Percentiles rank a stretch among this genome's conserved stretches.
These are phyloP conservation scores for Saitoella complicata DNA, from an alignment of 805 yeast species.

Conservation along the genomic window DNA sequence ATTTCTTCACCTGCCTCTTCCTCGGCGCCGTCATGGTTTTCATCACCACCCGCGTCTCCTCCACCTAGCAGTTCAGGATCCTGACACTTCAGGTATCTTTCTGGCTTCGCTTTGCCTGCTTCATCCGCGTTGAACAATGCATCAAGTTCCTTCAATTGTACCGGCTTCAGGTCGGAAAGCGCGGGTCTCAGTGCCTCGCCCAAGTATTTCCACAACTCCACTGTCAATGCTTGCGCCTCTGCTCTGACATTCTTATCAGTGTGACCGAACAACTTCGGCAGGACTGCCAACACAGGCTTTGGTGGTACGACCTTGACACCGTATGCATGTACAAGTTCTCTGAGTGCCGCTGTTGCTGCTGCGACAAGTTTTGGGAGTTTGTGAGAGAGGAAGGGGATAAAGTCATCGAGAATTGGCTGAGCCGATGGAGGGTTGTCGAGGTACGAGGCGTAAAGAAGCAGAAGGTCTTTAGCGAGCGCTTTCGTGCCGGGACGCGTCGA, in stretches of 20 bases:
- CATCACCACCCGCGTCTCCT: slow-evolving; percentile 7
- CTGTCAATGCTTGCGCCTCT: slow-evolving; percentile 53
- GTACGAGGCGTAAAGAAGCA: slow-evolving; percentile 24
- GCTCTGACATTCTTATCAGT: slow-evolving; percentile 76
- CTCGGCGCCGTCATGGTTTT: slow-evolving; percentile 12
- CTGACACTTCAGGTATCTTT: slow-evolving; percentile 39
- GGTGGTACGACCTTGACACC: slow-evolving; percentile 52
- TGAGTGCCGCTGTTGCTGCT: slow-evolving; percentile 42
- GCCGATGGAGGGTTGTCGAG: slow-evolving; percentile 54
- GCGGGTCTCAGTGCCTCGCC: slow-evolving; percentile 45
- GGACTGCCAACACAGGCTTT: slow-evolving; percentile 34
- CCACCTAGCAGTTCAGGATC: slow-evolving; percentile 26
- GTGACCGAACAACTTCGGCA: slow-evolving; percentile 63
- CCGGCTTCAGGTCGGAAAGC: slow-evolving; percentile 66
- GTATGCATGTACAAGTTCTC: slow-evolving; percentile 38
- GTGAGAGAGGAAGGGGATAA: slow-evolving; percentile 45
- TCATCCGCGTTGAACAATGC: slow-evolving; percentile 44
- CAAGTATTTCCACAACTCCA: slow-evolving; percentile 58
- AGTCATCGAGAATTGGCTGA: slow-evolving; percentile 46
- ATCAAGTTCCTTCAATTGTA: slow-evolving; percentile 72
- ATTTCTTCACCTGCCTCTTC: slow-evolving; percentile 23
- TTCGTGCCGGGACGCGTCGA: slow-evolving; percentile 65
- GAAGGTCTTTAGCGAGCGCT: slow-evolving; percentile 43
- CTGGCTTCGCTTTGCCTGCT: slow-evolving; percentile 26
- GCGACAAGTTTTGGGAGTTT: slow-evolving; percentile 66